A percentile compares a stretch with the other conserved stretches of the same genome.
Conservation (phyloP, 2,329 filamentous ascomycete genomes). For the Fusarium xyrophilum region DNA sequence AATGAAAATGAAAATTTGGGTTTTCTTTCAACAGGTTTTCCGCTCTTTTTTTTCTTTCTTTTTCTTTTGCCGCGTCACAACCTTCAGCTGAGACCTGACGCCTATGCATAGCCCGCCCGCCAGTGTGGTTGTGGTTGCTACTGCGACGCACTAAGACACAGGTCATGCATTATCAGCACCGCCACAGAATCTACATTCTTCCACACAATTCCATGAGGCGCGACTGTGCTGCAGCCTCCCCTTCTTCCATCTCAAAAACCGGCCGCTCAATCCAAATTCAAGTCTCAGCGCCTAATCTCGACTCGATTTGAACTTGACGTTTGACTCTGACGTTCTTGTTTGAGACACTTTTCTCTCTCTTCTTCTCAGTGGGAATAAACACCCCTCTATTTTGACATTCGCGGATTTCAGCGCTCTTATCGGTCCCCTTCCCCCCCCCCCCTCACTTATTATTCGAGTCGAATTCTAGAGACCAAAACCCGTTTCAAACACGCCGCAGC, state of each 20-base stretch:
- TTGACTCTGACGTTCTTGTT: conserved; percentile 25
- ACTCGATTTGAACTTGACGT: conserved; percentile 23
- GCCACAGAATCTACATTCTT: conserved; percentile 52
- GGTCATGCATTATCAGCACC: conserved; percentile 47
- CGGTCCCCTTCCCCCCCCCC: conserved; percentile 13
- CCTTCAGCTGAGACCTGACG: conserved; percentile 6
- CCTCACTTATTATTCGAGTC: conserved; percentile 39
- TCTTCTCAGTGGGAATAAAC: conserved; percentile 17
- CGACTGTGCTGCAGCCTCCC: conserved; percentile 44
- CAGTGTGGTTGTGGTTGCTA: conserved; percentile 6
- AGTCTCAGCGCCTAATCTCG: conserved; percentile 33
- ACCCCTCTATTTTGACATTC: not conserved
- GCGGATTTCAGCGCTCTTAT: conserved; percentile 6
- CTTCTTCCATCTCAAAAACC: conserved; percentile 41
- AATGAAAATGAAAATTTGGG: not conserved
- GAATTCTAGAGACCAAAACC: conserved; percentile 33
- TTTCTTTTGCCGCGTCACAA: not conserved
- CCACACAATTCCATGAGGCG: conserved; percentile 54
- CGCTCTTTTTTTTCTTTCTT: not conserved
- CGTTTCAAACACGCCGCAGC: conserved; percentile 38
- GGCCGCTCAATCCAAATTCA: conserved; percentile 33
- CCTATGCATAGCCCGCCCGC: conserved; percentile 1
- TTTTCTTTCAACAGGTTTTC: not conserved
- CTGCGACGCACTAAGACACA: conserved; percentile 15
- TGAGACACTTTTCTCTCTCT: conserved; percentile 26